Base-by-base conservation (phyloP, 2,329 filamentous ascomycete species). In the Penicillium sp. region DNA sequence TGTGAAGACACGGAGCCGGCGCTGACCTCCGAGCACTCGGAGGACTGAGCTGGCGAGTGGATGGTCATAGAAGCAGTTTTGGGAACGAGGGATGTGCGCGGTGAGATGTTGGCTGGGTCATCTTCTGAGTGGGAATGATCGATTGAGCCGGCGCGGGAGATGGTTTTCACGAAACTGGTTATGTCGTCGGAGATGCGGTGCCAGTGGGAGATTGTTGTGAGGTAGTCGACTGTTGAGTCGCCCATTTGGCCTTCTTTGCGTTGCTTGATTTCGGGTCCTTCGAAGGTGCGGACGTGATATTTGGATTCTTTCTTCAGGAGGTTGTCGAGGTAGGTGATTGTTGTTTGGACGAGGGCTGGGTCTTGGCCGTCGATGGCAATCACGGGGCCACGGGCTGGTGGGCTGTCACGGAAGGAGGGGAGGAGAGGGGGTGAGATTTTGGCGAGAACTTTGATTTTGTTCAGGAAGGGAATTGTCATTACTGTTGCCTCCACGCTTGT, bases 341-440 rank as follows among this genome's bases (percentile, higher is more conserved):
- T 83, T 16, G 83, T 81, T 3, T 80, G 75, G 3, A 90, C 86
- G 4, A 89, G 83, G 9, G 82, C 79, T 1, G 76, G 71, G 53
- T 87, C 83, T 16, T 88, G 81, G 1, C 92, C 92, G 72, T 97
- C 93, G 27, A 97, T 77, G 0, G 90, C 88, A 57, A 97, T 87
- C 36, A 97, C 83, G 0, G 89, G 84, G 0, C 93, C 92, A n/a
- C 92, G 83, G 6, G 78, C 76, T 61, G 64, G 78, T 5, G 61
- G 55, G 16, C 59, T 56, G 39, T 69, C 63, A 4, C 63, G 64
- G 54, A 69, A 70, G 24, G 65, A 62, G 1, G 65, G 63, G 5
- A 76, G 73, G 13, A 90, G 77, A 0, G 89, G 86, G 22, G 88
- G 89, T 43, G 88, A 88, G 60, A 97, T 90, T 57, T 85, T 86